Conservation (phyloP, 345 rosid species). For the Eucalyptus marginata region DNA sequence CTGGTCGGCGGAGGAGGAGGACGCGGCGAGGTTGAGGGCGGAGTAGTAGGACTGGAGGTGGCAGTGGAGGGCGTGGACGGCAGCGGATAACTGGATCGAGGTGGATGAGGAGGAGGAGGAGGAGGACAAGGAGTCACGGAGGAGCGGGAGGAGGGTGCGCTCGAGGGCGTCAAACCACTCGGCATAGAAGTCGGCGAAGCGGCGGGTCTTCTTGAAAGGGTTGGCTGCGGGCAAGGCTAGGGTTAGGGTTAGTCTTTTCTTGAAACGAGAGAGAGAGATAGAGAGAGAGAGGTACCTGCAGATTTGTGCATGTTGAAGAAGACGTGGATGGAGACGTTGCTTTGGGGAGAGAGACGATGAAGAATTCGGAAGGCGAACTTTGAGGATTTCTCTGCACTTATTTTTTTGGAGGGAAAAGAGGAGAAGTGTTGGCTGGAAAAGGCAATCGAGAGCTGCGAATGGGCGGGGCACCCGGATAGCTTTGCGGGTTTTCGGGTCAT, state of each 20-base stretch:
- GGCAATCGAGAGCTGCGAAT: neutral
- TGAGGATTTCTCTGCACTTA: neutral
- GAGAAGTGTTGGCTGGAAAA: neutral
- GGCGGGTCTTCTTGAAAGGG: conserved; percentile 31
- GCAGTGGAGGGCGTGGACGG: conserved; percentile 46
- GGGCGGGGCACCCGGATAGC: neutral
- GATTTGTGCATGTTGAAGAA: neutral
- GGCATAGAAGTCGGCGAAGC: conserved; percentile 46
- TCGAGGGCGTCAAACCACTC: conserved; percentile 59
- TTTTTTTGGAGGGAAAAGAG: neutral
- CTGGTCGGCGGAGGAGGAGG: conserved; percentile 9
- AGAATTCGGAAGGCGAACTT: neutral
- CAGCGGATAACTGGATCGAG: conserved; percentile 39
- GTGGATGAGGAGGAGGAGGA: conserved; percentile 35
- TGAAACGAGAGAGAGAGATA: neutral
- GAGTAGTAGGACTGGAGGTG: conserved; percentile 71
- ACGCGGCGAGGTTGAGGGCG: conserved; percentile 59
- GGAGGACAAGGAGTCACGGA: conserved; percentile 42
- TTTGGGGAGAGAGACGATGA: neutral
- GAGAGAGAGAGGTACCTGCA: neutral
- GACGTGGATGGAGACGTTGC: neutral
- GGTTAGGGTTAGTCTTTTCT: neutral
- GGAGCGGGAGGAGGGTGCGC: conserved; percentile 54
- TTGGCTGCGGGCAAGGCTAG: neutral
- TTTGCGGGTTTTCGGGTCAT: neutral